Conservation (phyloP, 23 red algal genomes). For the Pyropia yezoensis region DNA sequence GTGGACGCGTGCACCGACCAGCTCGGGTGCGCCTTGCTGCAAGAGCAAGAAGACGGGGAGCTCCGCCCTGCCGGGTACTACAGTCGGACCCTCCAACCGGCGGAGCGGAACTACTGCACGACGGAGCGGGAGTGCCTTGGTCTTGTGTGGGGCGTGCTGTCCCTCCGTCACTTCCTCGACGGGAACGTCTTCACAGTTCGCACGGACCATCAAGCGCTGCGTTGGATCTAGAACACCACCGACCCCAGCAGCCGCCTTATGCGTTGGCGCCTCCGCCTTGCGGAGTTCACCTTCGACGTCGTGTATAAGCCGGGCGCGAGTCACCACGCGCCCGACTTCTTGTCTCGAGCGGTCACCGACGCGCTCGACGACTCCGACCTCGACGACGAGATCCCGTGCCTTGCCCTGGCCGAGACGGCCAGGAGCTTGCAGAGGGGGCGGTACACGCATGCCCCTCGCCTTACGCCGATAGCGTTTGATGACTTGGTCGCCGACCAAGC, state of each 20-base stretch:
- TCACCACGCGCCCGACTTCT: constrained; percentile 2
- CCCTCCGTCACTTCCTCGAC: constrained; percentile 3
- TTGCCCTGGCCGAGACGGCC: not conserved
- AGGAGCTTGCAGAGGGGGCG: not conserved
- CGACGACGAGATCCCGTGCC: not conserved
- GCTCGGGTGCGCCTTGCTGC: not conserved
- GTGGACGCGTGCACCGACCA: not conserved
- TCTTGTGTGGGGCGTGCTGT: constrained; percentile 11
- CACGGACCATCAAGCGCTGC: constrained; percentile 16
- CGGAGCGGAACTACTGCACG: constrained; percentile 5
- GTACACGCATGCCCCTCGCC: not conserved
- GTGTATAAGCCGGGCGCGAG: constrained; percentile 1
- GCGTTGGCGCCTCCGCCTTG: constrained; percentile 10
- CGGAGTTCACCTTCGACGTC: constrained; percentile 20
- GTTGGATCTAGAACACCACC: constrained; percentile 4
- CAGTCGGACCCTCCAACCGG: not conserved
- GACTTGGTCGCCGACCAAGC: not conserved
- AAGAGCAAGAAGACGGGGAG: not conserved
- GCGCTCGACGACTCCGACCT: not conserved
- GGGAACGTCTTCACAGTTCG: constrained; percentile 3
- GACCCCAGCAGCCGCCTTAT: not conserved
- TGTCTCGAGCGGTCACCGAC: constrained; percentile 13
- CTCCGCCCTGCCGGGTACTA: constrained; percentile 6
- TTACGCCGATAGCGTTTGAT: not conserved
- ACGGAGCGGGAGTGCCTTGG: constrained; percentile 13